These are phyloP conservation scores for Fomitopsis palustris DNA, from an alignment of 1,284 basidiomycete species.

Conservation along the genomic window DNA sequence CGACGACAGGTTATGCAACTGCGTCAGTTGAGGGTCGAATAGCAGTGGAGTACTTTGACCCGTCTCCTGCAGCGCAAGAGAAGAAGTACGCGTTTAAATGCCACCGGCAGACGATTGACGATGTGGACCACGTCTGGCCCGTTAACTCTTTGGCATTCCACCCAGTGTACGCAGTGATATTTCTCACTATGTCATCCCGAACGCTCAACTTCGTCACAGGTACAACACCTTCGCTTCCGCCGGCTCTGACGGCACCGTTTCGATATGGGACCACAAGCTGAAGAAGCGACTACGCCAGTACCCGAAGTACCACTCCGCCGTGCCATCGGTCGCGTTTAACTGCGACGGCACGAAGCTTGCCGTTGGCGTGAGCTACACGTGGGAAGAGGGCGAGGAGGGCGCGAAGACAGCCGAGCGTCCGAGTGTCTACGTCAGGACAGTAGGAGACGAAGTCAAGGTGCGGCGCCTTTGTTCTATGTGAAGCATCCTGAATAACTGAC, in stretches of 20 bases:
- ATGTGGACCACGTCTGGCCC: conserved; percentile 97
- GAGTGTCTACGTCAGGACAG: conserved; percentile 32
- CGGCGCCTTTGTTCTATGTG: conserved; percentile 8
- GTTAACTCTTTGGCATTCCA: conserved; percentile 96
- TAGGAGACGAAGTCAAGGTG: conserved; percentile 58
- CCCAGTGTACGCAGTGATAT: conserved; percentile 54
- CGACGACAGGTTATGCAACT: conserved; percentile 78
- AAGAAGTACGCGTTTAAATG: conserved; percentile 99
- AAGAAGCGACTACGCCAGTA: conserved; percentile 94
- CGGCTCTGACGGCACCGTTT: conserved; percentile 89
- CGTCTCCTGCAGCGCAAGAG: conserved; percentile 70
- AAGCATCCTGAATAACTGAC: too few species aligned
- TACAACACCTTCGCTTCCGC: conserved; percentile 95
- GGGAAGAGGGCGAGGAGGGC: conserved; percentile 82
- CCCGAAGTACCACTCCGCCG: conserved; percentile 71
- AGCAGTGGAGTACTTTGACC: conserved; percentile 96
- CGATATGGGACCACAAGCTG: conserved; percentile 95
- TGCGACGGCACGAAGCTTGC: conserved; percentile 81
- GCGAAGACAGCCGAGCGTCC: conserved; percentile 42
- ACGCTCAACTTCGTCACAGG: conserved; percentile 31
- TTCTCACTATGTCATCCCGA: background rate
- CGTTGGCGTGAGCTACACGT: conserved; percentile 80
- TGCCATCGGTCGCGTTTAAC: conserved; percentile 79
- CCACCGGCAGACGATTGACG: conserved; percentile 86
- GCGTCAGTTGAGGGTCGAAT: conserved; percentile 95